phyloP scores from a whole-genome alignment of 352 stramenopile genomes.

The Hyaloperonospora brassicae region DNA sequence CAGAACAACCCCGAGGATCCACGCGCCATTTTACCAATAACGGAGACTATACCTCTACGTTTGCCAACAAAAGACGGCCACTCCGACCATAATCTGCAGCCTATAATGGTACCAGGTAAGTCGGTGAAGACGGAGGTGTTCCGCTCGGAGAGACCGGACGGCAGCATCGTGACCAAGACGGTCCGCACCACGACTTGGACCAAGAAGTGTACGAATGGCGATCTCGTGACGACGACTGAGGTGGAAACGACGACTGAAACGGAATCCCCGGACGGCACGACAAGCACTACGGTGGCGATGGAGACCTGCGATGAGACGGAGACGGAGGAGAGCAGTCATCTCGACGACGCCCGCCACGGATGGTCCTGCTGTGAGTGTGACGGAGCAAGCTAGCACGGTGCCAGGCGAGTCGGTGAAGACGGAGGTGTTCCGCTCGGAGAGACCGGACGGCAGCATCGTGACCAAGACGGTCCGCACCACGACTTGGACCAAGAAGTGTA shows the following conservation, averaged over 20 bases:
- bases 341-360: not conserved
- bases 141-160: constrained; percentile 7
- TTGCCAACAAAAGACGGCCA: not conserved
- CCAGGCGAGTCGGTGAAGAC: constrained; percentile 12
- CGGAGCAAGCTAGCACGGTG: constrained; percentile 8
- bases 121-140: constrained; percentile 11
- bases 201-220: constrained; percentile 2
- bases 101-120: too few species aligned
- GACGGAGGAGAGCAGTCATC: not conserved
- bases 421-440: constrained; percentile 13
- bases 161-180: constrained; percentile 12
- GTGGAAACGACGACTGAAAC: constrained; percentile 12
- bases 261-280: constrained; percentile 7
- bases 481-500: constrained; percentile 7
- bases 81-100: not conserved
- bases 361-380: constrained; percentile 9
- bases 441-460: constrained; percentile 13
- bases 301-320: constrained; percentile 11
- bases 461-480: constrained; percentile 14
- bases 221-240: constrained; percentile 11
- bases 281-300: constrained; percentile 13
- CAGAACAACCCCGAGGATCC: too few species aligned
- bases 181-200: constrained; percentile 11
- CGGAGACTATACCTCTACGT: not conserved
- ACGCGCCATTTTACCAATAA: not conserved